These are phyloP conservation scores for Xylariaceae sp. DNA, from an alignment of 2,329 filamentous ascomycete genomes.

Conservation along the genomic window DNA sequence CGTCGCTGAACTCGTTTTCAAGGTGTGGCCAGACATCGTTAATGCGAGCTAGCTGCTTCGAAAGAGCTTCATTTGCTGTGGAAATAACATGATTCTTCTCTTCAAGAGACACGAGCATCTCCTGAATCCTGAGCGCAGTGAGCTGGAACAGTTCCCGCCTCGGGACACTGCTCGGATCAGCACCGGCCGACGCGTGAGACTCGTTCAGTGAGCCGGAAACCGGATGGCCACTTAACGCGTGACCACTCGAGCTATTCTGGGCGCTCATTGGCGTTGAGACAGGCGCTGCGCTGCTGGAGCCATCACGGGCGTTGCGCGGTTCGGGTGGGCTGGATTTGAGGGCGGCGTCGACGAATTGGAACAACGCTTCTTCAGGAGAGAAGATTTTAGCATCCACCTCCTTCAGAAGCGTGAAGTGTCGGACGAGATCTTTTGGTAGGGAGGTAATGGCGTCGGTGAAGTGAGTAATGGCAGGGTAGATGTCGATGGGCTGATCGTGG, in stretches of 20 bases:
- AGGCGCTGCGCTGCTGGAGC: conserved; percentile 38
- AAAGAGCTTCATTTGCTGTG: conserved; percentile 83
- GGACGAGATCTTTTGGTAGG: conserved; percentile 88
- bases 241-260: conserved; percentile 44
- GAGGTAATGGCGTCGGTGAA: conserved; percentile 92
- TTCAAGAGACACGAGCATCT: conserved; percentile 85
- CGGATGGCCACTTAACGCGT: conserved; percentile 34
- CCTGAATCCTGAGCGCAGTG: conserved; percentile 70
- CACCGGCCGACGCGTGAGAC: conserved; percentile 41
- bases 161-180: conserved; percentile 54
- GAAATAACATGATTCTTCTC: conserved; percentile 97
- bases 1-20: conserved; percentile 84
- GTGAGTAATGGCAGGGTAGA: conserved; percentile 61
- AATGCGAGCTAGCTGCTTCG: conserved; percentile 77
- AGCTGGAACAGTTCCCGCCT: conserved; percentile 72
- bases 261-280: conserved; percentile 45
- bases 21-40: conserved; percentile 84
- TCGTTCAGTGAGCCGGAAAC: conserved; percentile 40
- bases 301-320: conserved; percentile 41
- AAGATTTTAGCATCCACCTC: conserved; percentile 98
- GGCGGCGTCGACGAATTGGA: conserved; percentile 65
- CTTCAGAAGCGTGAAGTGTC: conserved; percentile 92
- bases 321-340: conserved; percentile 47
- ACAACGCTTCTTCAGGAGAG: conserved; percentile 75
- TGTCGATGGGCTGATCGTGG: conserved; percentile 57